Conservation (phyloP, 345 rosid genomes). For the Arabis alpina region DNA sequence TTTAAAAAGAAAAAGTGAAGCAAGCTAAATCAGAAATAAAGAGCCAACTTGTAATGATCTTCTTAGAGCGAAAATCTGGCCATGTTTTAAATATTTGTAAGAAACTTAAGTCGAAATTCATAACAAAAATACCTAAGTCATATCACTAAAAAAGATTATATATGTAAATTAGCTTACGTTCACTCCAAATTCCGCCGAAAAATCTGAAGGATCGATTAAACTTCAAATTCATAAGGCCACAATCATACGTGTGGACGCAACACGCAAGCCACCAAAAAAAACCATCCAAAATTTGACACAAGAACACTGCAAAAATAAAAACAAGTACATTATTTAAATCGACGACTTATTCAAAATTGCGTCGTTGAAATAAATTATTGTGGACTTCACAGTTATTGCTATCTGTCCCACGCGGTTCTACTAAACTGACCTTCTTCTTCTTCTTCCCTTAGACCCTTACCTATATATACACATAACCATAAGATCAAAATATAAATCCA, state of each 20-base stretch:
- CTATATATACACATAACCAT: background rate
- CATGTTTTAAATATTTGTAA: no score
- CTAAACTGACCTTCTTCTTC: slow-evolving; percentile 34
- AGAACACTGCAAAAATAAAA: background rate
- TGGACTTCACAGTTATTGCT: slow-evolving; percentile 11
- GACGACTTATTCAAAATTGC: no score
- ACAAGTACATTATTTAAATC: background rate
- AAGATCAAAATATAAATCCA: background rate
- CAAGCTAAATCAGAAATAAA: no score
- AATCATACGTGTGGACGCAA: background rate
- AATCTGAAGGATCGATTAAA: background rate
- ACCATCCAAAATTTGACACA: slow-evolving; percentile 6
- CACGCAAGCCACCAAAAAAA: background rate
- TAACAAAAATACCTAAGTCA: background rate
- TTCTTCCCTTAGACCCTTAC: background rate
- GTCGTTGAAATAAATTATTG: slow-evolving; percentile 1
- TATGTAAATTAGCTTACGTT: background rate
- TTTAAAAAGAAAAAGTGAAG: no score
- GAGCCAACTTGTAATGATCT: no score
- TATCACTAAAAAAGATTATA: no score
- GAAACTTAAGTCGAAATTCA: background rate
- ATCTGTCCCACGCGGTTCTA: slow-evolving; percentile 32
- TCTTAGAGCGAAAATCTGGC: no score
- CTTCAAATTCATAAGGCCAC: no score
- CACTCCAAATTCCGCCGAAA: background rate